Evolutionary conservation across 306 rosid genomes (phyloP).

Genomic region (Castanospermum australe): DNA sequence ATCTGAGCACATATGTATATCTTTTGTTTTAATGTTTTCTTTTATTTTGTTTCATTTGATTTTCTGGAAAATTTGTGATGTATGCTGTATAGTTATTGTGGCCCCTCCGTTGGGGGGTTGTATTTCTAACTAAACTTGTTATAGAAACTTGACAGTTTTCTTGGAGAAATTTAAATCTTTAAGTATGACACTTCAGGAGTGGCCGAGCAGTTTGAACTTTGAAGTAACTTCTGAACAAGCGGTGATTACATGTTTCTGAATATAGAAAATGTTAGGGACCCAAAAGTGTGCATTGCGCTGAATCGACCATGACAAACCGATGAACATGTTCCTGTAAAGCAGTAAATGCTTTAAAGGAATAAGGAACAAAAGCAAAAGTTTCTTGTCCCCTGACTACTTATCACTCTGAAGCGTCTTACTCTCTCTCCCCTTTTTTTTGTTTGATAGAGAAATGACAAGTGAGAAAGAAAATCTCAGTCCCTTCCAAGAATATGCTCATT

Average conservation of each 20-base stretch:
- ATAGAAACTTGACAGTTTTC: not conserved
- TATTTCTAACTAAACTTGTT: not conserved
- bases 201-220: not conserved
- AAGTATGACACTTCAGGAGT: not conserved
- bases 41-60: constrained; percentile 6
- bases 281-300: not conserved
- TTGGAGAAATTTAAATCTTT: too few relatives aligned
- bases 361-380: not conserved
- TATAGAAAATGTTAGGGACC: too few relatives aligned
- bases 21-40: not conserved
- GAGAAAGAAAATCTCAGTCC: constrained; percentile 10
- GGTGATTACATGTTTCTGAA: not conserved
- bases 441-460: constrained; percentile 30
- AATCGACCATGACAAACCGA: not conserved
- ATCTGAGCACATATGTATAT: constrained; percentile 39
- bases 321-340: not conserved
- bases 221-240: not conserved
- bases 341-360: not conserved
- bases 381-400: not conserved
- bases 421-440: not conserved
- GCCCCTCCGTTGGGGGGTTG: too few relatives aligned
- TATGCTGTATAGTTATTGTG: constrained; percentile 1
- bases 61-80: constrained; percentile 3
- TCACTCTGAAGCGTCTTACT: not conserved
- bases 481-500: constrained; percentile 20